Percentiles rank a stretch among this genome's conserved stretches.
Conservation (phyloP, 371 early-diverging fungal genomes). For the Entomophthora muscae region DNA sequence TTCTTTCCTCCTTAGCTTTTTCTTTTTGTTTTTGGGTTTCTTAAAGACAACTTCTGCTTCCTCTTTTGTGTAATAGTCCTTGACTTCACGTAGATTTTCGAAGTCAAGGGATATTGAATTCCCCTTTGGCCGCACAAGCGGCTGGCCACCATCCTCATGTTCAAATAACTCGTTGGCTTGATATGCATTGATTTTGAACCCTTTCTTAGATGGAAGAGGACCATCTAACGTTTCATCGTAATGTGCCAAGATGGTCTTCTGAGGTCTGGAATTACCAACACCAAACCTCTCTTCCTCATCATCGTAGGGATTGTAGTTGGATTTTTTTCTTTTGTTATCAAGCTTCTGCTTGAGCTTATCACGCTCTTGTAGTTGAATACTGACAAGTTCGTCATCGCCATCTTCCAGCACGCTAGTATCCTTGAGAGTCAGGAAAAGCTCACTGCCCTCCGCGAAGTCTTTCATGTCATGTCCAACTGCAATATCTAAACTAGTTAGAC, state of each 20-base stretch:
- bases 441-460: conserved; percentile 51
- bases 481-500: conserved; percentile 27
- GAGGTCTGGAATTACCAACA: conserved; percentile 12
- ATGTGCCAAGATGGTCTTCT: conserved; percentile 49
- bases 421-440: conserved; percentile 70
- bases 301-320: conserved; percentile 56
- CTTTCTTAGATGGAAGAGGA: conserved; percentile 9
- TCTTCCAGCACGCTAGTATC: conserved; percentile 60
- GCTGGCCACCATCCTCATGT: background rate
- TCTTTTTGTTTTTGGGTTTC: conserved; percentile 45
- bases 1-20: conserved; percentile 24
- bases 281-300: conserved; percentile 36
- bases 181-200: conserved; percentile 5
- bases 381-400: conserved; percentile 51
- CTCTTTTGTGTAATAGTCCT: conserved; percentile 66
- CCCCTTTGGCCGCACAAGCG: conserved; percentile 1
- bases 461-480: conserved; percentile 55
- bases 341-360: conserved; percentile 45
- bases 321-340: conserved; percentile 42
- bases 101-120: background rate
- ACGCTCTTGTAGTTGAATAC: conserved; percentile 44
- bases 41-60: conserved; percentile 62
- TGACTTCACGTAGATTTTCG: conserved; percentile 14
- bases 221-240: conserved; percentile 59
- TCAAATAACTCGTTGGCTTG: background rate